Percentiles rank a stretch among this genome's conserved stretches.
Conservation (phyloP, 495 filamentous ascomycete genomes). For the Chlorociboria aeruginascens region DNA sequence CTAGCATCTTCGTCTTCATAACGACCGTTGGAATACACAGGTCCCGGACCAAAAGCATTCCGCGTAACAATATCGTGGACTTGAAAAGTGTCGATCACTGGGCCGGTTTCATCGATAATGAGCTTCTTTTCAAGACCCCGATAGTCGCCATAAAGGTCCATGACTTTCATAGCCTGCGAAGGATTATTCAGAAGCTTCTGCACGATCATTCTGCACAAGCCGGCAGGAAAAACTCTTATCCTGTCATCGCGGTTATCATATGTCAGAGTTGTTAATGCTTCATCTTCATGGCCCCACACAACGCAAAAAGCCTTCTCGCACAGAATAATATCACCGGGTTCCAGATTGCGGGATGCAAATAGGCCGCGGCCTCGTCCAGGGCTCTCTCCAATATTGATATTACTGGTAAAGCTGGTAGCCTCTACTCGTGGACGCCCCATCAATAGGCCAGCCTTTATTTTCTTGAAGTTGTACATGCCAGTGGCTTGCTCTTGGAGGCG, state of each 20-base stretch:
- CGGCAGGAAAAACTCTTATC: constrained; percentile 22
- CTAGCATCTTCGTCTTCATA: constrained; percentile 16
- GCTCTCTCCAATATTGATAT: constrained; percentile 17
- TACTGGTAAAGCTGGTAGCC: constrained; percentile 30
- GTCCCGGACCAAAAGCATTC: constrained; percentile 25
- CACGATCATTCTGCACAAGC: constrained; percentile 28
- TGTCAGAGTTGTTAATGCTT: constrained; percentile 17
- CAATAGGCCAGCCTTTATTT: constrained; percentile 19
- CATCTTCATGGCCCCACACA: constrained; percentile 21
- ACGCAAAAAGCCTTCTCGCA: constrained; percentile 44
- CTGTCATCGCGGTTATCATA: constrained; percentile 20
- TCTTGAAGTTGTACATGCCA: constrained; percentile 33
- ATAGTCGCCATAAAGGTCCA: constrained; percentile 32
- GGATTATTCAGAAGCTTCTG: constrained; percentile 41
- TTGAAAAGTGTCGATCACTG: constrained; percentile 39
- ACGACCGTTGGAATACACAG: neutral
- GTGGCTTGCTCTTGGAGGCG: constrained; percentile 26
- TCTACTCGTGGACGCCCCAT: constrained; percentile 23
- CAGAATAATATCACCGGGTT: constrained; percentile 39
- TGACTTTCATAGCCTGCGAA: constrained; percentile 26
- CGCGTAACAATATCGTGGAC: constrained; percentile 27
- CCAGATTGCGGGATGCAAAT: constrained; percentile 35
- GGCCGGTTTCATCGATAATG: constrained; percentile 19
- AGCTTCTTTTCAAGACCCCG: constrained; percentile 19
- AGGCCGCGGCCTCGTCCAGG: constrained; percentile 27